A percentile compares a stretch with the other conserved stretches of the same genome.
Conservation (phyloP, 306 rosid genomes). For the Albizia julibrissin region DNA sequence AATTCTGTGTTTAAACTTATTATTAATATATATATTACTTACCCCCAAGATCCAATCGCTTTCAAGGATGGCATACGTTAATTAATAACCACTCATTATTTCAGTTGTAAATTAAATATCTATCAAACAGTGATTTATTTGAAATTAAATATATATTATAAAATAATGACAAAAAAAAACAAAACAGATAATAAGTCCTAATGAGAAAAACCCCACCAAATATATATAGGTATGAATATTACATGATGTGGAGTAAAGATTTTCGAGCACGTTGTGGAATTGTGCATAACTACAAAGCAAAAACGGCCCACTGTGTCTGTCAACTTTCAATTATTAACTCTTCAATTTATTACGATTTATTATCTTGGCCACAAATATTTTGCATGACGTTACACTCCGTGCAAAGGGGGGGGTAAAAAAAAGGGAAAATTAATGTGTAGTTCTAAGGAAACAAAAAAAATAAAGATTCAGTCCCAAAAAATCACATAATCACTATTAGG, state of each 20-base stretch:
- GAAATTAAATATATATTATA: neutral
- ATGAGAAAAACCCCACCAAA: neutral
- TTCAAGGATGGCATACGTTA: constrained; percentile 56
- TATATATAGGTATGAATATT: no score
- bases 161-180: neutral
- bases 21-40: no score
- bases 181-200: neutral
- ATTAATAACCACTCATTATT: neutral
- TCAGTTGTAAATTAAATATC: neutral
- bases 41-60: no score
- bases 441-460: no score
- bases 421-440: no score
- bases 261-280: neutral
- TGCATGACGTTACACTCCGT: neutral
- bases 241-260: neutral
- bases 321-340: neutral
- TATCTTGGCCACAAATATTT: neutral
- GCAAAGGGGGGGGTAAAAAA: no score
- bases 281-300: neutral
- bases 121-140: neutral
- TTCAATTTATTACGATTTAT: neutral
- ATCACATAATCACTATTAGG: no score
- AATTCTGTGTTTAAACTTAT: no score
- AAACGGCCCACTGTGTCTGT: neutral
- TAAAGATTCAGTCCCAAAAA: no score